These are phyloP conservation scores for Kalaharituber pfeilii DNA, from an alignment of 2,329 filamentous ascomycete species.

Conservation along the genomic window DNA sequence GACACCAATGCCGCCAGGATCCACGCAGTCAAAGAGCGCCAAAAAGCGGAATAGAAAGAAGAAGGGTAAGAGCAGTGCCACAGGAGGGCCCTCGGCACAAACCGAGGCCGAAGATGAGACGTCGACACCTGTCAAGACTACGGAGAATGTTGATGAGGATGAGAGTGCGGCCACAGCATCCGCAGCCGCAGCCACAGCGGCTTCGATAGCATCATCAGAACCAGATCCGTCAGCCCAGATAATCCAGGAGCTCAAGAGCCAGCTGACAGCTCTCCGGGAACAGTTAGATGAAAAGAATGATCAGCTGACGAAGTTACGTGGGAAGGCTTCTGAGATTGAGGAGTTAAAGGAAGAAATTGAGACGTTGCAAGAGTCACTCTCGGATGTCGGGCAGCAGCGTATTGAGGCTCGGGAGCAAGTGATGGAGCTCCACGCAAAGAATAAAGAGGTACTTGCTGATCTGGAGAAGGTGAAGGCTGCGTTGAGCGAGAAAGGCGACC, in stretches of 20 bases:
- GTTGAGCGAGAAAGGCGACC: conserved; percentile 52
- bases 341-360: conserved; percentile 74
- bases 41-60: conserved; percentile 17
- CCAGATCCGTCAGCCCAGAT: conserved; percentile 23
- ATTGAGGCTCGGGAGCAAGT: conserved; percentile 63
- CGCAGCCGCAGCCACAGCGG: conserved; percentile 17
- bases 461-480: conserved; percentile 27
- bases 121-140: conserved; percentile 27
- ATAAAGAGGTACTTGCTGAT: conserved; percentile 12
- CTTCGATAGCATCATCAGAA: neutral
- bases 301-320: conserved; percentile 53
- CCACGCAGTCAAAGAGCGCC: conserved; percentile 35
- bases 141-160: conserved; percentile 24
- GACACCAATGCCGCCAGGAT: conserved; percentile 18
- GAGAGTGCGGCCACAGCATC: conserved; percentile 24
- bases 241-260: conserved; percentile 21
- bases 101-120: conserved; percentile 28
- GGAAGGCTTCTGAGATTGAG: conserved; percentile 57
- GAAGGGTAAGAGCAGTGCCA: conserved; percentile 17
- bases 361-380: conserved; percentile 58
- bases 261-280: conserved; percentile 23
- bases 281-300: conserved; percentile 48
- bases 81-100: conserved; percentile 24
- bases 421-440: conserved; percentile 31
- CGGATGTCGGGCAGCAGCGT: conserved; percentile 64